Evolutionary conservation across 768 basidiomycete species (phyloP).

Genomic region (Trametopsis cervina): DNA sequence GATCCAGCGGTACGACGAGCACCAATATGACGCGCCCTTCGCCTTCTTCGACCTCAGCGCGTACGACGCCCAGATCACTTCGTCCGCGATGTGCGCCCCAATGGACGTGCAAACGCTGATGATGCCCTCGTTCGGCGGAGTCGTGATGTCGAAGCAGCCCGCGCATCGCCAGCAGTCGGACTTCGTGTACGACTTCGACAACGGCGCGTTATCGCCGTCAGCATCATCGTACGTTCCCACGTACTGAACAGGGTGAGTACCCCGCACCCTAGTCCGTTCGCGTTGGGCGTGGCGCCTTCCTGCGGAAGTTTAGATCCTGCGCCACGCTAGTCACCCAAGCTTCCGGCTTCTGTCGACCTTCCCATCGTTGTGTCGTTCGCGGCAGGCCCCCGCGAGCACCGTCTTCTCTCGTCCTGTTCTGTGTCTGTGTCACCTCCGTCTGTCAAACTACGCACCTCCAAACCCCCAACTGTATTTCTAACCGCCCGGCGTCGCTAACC

Average conservation of each 20-base stretch:
- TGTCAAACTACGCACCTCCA: not conserved
- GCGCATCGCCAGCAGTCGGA: not conserved
- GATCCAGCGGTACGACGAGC: conserved; percentile 6
- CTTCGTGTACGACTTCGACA: conserved; percentile 17
- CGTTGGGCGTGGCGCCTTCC: too few species aligned
- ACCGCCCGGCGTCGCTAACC: conserved; percentile 5
- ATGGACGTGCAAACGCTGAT: not conserved
- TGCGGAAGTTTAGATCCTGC: too few species aligned
- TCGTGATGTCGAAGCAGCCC: conserved; percentile 3
- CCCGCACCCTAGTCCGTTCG: not conserved
- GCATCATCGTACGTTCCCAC: conserved; percentile 14
- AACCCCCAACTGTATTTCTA: conserved; percentile 4
- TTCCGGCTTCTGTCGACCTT: too few species aligned
- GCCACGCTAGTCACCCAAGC: too few species aligned
- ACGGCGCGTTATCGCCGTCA: conserved; percentile 12
- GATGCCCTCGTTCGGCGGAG: not conserved
- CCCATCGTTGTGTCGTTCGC: not conserved
- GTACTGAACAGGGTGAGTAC: conserved; percentile 1
- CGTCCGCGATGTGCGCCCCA: not conserved
- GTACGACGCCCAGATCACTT: not conserved
- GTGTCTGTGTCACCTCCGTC: too few species aligned
- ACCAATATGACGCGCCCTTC: conserved; percentile 14
- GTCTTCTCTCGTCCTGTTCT: not conserved
- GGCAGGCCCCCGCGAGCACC: conserved; percentile 1
- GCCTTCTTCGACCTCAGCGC: conserved; percentile 17